These are phyloP conservation scores for Laburnicola sp. DNA, from an alignment of 2,329 filamentous ascomycete species.

Conservation along the genomic window DNA sequence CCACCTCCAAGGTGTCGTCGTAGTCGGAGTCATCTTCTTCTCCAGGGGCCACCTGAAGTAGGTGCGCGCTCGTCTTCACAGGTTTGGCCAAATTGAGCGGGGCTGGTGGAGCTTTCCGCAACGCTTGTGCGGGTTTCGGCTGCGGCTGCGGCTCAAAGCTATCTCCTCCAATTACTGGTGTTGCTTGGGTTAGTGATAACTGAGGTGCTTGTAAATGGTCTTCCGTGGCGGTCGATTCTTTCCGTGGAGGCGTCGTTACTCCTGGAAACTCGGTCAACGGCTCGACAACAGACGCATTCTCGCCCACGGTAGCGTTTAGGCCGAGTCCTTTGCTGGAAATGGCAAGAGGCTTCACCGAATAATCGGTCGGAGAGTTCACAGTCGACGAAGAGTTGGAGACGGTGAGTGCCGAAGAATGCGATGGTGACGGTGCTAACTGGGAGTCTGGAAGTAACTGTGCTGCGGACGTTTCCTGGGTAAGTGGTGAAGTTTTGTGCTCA, in stretches of 20 bases:
- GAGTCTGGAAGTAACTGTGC: conserved; percentile 33
- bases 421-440: conserved; percentile 37
- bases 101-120: conserved; percentile 81
- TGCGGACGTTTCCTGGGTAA: conserved; percentile 21
- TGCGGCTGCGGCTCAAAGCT: conserved; percentile 43
- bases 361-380: conserved; percentile 39
- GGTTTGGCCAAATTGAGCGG: conserved; percentile 70
- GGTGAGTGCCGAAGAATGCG: conserved; percentile 28
- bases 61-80: conserved; percentile 48
- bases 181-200: conserved; percentile 45
- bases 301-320: conserved; percentile 26
- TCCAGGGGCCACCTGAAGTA: conserved; percentile 49
- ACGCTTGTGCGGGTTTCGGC: conserved; percentile 47
- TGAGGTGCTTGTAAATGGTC: conserved; percentile 35
- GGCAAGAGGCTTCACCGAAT: conserved; percentile 36
- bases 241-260: conserved; percentile 19
- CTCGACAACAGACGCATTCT: conserved; percentile 15
- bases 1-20: conserved; percentile 73
- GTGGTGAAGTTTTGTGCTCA: conserved; percentile 31
- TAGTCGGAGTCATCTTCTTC: conserved; percentile 82
- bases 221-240: conserved; percentile 11
- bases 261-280: conserved; percentile 14
- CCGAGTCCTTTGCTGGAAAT: conserved; percentile 28
- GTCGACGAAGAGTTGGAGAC: conserved; percentile 31
- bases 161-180: conserved; percentile 42